Percentiles rank a stretch among this genome's conserved stretches.
phyloP scores from a whole-genome alignment of 768 basidiomycete species.

The Mycena venus region DNA sequence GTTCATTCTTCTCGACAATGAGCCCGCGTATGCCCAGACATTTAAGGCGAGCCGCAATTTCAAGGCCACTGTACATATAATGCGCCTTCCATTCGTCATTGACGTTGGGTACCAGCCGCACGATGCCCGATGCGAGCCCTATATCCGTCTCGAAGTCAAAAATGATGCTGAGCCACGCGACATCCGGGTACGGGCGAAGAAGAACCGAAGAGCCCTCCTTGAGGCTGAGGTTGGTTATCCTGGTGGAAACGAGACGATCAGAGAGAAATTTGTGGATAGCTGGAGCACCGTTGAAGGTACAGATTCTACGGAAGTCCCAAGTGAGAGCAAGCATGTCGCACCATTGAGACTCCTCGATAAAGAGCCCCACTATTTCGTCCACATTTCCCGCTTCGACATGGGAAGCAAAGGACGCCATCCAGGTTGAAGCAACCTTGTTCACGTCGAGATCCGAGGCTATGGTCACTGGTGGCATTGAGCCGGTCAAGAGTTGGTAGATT shows the following conservation, averaged over 20 bases:
- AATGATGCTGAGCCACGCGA: slow-evolving; percentile 39
- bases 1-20: slow-evolving; percentile 71
- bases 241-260: slow-evolving; percentile 54
- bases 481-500: slow-evolving; percentile 39
- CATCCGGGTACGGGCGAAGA: slow-evolving; percentile 51
- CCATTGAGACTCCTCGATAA: slow-evolving; percentile 63
- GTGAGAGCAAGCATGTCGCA: slow-evolving; percentile 73
- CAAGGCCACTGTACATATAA: slow-evolving; percentile 64
- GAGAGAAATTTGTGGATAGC: slow-evolving; percentile 58
- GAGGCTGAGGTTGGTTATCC: slow-evolving; percentile 38
- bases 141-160: slow-evolving; percentile 39
- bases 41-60: slow-evolving; percentile 70
- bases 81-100: slow-evolving; percentile 65
- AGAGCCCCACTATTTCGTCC: slow-evolving; percentile 48
- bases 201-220: slow-evolving; percentile 36
- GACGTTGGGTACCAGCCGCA: slow-evolving; percentile 60
- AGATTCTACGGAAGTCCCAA: slow-evolving; percentile 76
- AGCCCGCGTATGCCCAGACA: slow-evolving; percentile 61
- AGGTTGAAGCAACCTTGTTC: slow-evolving; percentile 30
- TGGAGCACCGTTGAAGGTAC: slow-evolving; percentile 60
- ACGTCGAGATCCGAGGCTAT: slow-evolving; percentile 30
- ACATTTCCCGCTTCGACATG: slow-evolving; percentile 28
- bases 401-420: slow-evolving; percentile 41
- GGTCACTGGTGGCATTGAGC: slow-evolving; percentile 33
- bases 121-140: slow-evolving; percentile 55